These are phyloP conservation scores for Sinapis alba DNA, from an alignment of 441 rosid genomes.

Conservation along the genomic window DNA sequence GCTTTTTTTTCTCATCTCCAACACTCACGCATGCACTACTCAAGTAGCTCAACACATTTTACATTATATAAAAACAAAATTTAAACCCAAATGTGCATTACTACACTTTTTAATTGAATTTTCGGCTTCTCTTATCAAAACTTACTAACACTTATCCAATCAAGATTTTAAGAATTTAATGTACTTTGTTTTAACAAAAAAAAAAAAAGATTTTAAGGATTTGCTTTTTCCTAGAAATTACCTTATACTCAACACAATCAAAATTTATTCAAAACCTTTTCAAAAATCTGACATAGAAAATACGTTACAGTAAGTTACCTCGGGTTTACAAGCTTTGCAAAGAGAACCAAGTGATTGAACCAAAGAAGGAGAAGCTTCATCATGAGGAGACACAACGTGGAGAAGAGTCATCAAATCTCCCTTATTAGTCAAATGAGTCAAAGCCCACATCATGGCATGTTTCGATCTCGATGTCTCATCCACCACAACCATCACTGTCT, in stretches of 20 bases:
- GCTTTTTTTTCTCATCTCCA: slow-evolving; percentile 3
- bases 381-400: slow-evolving; percentile 46
- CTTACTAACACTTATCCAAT: neutral
- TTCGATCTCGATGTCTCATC: slow-evolving; percentile 68
- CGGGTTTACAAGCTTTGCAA: slow-evolving; percentile 88
- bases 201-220: too few relatives aligned
- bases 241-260: neutral
- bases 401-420: slow-evolving; percentile 89
- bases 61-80: neutral
- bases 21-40: slow-evolving; percentile 33
- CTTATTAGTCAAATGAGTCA: slow-evolving; percentile 75
- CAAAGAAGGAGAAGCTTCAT: slow-evolving; percentile 47
- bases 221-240: neutral
- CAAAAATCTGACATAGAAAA: neutral
- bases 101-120: neutral
- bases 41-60: slow-evolving; percentile 16
- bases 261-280: neutral
- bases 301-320: slow-evolving; percentile 48
- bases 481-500: slow-evolving; percentile 91
- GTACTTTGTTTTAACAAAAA: too few relatives aligned
- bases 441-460: slow-evolving; percentile 98
- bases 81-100: neutral
- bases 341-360: slow-evolving; percentile 80
- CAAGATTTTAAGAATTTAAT: neutral
- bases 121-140: neutral